Base-by-base conservation (phyloP, 2,329 filamentous ascomycete genomes). In the Fusarium penzigii region DNA sequence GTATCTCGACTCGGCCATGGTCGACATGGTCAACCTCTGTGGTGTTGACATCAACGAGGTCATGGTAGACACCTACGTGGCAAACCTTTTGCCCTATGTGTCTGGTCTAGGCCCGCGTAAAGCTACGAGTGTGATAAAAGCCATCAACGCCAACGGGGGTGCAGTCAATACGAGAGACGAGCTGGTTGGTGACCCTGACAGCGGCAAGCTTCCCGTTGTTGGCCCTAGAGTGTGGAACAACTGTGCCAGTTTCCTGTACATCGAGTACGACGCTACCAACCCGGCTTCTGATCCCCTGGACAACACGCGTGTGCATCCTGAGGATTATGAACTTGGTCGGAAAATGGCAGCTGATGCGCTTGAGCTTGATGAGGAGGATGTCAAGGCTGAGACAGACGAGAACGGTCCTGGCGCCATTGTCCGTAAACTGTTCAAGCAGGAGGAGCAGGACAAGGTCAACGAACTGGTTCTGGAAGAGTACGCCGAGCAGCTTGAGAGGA, bases 341-440 rank as follows among this genome's bases (percentile, higher is more conserved):
- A 99, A 99, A 75, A 97, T 99, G 88, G 94, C 94, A 17, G 94
- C 94, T 4, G 94, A 99, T 77, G 94, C 94, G 14, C 79, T 99
- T 44, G 93, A 97, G 69, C 81, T 99, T 61, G 94, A 99, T 63
- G 94, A 99, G 73, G 94, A 99, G 75, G 94, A 99, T 65, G 91
- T 99, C 68, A 95, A 96, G 72, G 91, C 89, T 2, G 92, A 97
- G 74, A 89, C 88, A 6, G 90, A 96, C 59, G 91, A 97, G 66
- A 90, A 92, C 58, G 94, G 94, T 1, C 81, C 89, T 0, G 92
- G 90, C 14, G 94, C 93, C 8, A 92, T 97, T 61, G 90, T 99
- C 49, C 87, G 92, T 57, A 95, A 93, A 71, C 84, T 99, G n/a
- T 90, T 99, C 70, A 90, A 91, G 66, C 92, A 97, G 51, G 90